phyloP scores from a whole-genome alignment of 345 rosid species.

The Eucalyptus camaldulensis region DNA sequence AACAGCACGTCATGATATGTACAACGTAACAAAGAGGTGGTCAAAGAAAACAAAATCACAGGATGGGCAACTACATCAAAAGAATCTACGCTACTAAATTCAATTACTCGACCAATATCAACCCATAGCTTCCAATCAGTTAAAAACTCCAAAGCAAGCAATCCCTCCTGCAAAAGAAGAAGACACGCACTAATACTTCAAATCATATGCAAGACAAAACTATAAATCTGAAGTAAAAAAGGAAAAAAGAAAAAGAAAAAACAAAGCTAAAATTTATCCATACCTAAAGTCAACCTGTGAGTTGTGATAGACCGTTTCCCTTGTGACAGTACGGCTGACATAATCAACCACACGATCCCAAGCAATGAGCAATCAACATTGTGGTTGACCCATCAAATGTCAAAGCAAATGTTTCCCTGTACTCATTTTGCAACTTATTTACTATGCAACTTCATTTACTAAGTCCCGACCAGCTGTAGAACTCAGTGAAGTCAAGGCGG shows the following conservation, averaged over 20 bases:
- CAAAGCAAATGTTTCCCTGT: neutral
- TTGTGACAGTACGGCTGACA: neutral
- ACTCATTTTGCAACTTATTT: neutral
- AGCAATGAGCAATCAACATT: neutral
- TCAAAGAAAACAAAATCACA: neutral
- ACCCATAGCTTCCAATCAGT: neutral
- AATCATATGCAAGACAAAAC: neutral
- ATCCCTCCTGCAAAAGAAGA: neutral
- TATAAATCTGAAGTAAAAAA: neutral
- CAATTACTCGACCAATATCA: neutral
- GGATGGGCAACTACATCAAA: neutral
- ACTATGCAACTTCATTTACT: constrained; percentile 5
- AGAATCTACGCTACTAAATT: neutral
- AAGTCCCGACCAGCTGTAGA: constrained; percentile 55
- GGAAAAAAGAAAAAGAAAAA: too few species aligned
- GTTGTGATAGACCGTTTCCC: neutral
- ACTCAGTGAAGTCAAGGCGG: constrained; percentile 95
- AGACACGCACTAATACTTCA: neutral
- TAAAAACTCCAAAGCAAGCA: neutral
- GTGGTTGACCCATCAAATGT: neutral
- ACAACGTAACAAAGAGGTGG: neutral
- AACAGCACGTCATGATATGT: neutral
- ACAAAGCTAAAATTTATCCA: neutral
- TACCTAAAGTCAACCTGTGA: constrained; percentile 17
- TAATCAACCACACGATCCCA: neutral